A percentile compares a stretch with the other conserved stretches of the same genome.
These are phyloP conservation scores for Skeletonema menzelii DNA, from an alignment of 108 stramenopile species.

Conservation along the genomic window DNA sequence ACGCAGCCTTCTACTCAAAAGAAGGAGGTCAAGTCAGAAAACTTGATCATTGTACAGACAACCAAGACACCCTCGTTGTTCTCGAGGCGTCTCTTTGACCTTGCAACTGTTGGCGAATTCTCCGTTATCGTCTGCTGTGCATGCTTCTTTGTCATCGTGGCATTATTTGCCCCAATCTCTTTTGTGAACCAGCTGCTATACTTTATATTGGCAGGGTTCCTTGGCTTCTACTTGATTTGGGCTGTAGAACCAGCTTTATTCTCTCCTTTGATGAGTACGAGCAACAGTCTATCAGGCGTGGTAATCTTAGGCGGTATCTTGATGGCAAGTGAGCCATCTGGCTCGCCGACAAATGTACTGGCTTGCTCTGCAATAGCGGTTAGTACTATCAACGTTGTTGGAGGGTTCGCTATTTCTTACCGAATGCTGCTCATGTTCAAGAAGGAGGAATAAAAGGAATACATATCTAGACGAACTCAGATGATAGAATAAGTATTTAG, in stretches of 20 bases:
- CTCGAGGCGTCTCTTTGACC: constrained; percentile 55
- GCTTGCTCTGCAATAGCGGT: constrained; percentile 74
- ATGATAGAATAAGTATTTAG: no score
- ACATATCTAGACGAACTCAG: no score
- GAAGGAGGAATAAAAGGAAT: constrained; percentile 39
- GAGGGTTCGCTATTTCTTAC: constrained; percentile 81
- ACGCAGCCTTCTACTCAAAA: neutral
- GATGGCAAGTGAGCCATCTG: constrained; percentile 59
- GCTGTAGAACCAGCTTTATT: constrained; percentile 85
- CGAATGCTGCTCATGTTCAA: constrained; percentile 94
- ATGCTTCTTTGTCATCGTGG: constrained; percentile 54
- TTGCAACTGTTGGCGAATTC: constrained; percentile 54
- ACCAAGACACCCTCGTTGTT: constrained; percentile 39
- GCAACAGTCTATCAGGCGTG: constrained; percentile 86
- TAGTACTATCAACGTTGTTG: constrained; percentile 71
- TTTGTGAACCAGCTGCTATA: constrained; percentile 55
- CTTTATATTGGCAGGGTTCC: constrained; percentile 74
- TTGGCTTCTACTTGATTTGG: constrained; percentile 79
- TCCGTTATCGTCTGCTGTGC: constrained; percentile 3
- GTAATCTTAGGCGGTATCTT: constrained; percentile 89
- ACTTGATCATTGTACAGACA: neutral
- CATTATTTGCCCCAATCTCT: constrained; percentile 43
- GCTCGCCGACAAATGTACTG: constrained; percentile 58
- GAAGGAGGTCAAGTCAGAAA: constrained; percentile 1
- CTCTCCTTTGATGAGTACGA: constrained; percentile 88